Evolutionary conservation across 495 filamentous ascomycete genomes (phyloP).

Genomic region (Aspergillus ellipticus): DNA sequence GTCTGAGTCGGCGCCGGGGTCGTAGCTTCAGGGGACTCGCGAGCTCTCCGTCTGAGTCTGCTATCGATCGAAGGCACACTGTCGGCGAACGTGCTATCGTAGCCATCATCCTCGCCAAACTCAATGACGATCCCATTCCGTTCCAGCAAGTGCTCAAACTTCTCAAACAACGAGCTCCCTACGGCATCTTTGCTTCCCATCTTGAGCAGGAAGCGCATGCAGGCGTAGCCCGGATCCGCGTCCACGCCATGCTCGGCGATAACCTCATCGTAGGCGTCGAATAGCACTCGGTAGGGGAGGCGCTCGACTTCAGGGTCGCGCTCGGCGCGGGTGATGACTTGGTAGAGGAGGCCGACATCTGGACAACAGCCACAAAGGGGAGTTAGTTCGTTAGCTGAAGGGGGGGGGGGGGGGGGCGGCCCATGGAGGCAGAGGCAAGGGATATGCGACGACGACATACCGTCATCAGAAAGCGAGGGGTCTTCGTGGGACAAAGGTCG

Average conservation of each 20-base stretch:
- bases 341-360: constrained; percentile 78
- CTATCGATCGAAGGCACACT: constrained; percentile 22
- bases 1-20: constrained; percentile 19
- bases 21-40: constrained; percentile 4
- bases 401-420: too few relatives aligned
- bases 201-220: constrained; percentile 75
- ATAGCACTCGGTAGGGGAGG: constrained; percentile 73
- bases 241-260: constrained; percentile 64
- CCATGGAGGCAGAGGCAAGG: too few relatives aligned
- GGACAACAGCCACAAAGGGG: constrained; percentile 3
- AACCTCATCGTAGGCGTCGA: constrained; percentile 71
- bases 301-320: constrained; percentile 57
- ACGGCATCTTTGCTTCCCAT: constrained; percentile 58
- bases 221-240: constrained; percentile 66
- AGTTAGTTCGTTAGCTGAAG: too few relatives aligned
- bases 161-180: constrained; percentile 55
- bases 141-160: constrained; percentile 61
- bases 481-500: constrained; percentile 48
- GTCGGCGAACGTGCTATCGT: constrained; percentile 26
- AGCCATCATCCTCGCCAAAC: constrained; percentile 40
- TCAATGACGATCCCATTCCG: constrained; percentile 66
- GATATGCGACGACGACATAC: constrained; percentile 27
- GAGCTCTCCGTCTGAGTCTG: constrained; percentile 16
- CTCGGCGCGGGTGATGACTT: constrained; percentile 71
- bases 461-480: constrained; percentile 59